Evolutionary conservation across 805 yeast species (phyloP), one percentile per base, ranked within the genome.

Genomic region (Wickerhamomyces sydowiorum): DNA sequence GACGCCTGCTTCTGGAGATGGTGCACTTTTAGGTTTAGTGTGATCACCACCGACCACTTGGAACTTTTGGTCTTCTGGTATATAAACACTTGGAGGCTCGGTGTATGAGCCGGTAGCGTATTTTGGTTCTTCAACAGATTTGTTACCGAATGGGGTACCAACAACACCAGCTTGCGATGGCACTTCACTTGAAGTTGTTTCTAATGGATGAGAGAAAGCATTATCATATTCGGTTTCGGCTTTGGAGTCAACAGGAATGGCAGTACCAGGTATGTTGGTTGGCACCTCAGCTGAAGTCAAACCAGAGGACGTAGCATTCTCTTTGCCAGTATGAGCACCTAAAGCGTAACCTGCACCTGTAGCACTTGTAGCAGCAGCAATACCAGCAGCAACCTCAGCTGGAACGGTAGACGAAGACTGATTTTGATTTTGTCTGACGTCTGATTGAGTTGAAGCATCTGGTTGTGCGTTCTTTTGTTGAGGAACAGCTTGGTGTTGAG

Each of bases 141-240:
- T n/a, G n/a, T n/a, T n/a, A n/a, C n/a, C n/a, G n/a, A n/a, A n/a
- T n/a, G 44, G 41, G 17, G 35, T 41, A 2, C 6, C 24, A 21
- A 34, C 32, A 22, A 38, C 18, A 7, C 36, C 34, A 14, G 43
- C 38, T 37, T 43, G 43, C 12, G 37, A 6, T 22, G 20, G 28
- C 4, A n/a, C 28, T 22, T 19, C 22, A 7, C 5, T 15, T 13
- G 24, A 8, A 13, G 36, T 13, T 20, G 36, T 9, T n/a, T 20
- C 18, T 4, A 6, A 6, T 30, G 5, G 33, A 17, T 30, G 33
- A 30, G 33, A 10, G 22, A 18, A 30, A 17, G 33, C 14, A n/a
- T 7, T 21, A 30, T 30, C 33, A 30, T 18, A 30, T 18, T 30
- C 22, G 10, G 21, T 14, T 18, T 30, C 33, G 6, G 22, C 33